Conservation (phyloP, 1,139 yeast genomes). For the Suhomyces coccinellae region DNA sequence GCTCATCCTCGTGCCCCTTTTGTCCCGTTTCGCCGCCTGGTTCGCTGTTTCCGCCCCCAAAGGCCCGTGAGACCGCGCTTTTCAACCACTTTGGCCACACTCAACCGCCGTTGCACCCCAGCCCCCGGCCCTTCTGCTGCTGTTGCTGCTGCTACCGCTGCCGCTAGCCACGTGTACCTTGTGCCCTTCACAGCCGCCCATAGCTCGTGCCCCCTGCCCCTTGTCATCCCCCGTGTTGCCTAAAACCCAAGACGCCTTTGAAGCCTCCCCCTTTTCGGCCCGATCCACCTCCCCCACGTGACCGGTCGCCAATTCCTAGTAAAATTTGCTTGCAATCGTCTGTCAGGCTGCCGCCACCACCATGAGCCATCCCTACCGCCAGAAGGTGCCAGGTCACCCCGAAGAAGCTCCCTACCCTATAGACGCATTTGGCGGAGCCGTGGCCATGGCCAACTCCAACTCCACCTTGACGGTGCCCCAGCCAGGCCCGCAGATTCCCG, state of each 20-base stretch:
- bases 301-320: conserved; percentile 4
- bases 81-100: background rate
- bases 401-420: conserved; percentile 29
- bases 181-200: background rate
- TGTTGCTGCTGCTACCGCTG: too few relatives aligned
- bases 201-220: background rate
- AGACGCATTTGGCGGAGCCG: conserved; percentile 2
- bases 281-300: conserved; percentile 2
- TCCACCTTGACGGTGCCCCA: background rate
- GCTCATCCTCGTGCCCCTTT: background rate
- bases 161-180: too few relatives aligned
- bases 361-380: conserved; percentile 38
- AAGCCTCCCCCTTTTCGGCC: background rate
- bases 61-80: background rate
- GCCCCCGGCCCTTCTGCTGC: background rate
- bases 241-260: background rate
- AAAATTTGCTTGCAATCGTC: background rate
- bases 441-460: conserved; percentile 3
- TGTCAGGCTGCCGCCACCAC: background rate
- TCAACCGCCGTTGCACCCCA: background rate
- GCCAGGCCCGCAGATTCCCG: background rate
- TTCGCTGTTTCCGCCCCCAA: background rate
- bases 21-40: background rate
- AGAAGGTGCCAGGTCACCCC: conserved; percentile 19
- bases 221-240: too few relatives aligned